Base-by-base conservation (phyloP, 345 rosid genomes). In the Boechera retrofracta region DNA sequence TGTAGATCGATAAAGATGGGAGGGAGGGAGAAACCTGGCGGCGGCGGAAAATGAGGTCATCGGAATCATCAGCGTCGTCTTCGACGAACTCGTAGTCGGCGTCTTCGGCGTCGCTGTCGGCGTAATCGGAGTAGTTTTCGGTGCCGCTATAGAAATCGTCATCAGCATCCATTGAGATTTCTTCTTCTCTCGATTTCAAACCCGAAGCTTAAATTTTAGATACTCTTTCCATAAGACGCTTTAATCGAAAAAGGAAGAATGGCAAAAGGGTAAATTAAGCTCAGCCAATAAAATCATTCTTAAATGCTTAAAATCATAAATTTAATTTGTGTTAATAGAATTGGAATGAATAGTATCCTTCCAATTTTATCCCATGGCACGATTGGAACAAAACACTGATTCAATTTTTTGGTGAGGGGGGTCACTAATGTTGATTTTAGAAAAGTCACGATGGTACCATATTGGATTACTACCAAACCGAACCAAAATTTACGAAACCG, bases 121-220 rank as follows among this genome's bases (percentile, higher is more conserved):
- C 70, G 61, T 67, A 76, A 55, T 48, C 80, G 18, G 68, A 78
- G 5, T 83, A 85, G 68, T 84, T 92, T 16, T 85, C 94, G 39
- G 85, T 87, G 72, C 93, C 94, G 80, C 93, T 87, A 77, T 91
- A 91, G 86, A 88, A 89, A 80, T 85, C 91, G 45, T 91, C 97
- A 53, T 89, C 93, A 41, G 81, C 92, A 1, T 79, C 82, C 82
- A 79, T 79, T 16, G 58, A 39, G 59, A 42, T 42, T 54, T 7
- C 21, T 29, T 39, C 38, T 33, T 60, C 6, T 54, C 33, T 36
- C 57, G 5, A 45, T 41, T 41, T 44, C n/a, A 44, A 45, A 5
- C 49, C 15, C 54, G 53, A 42, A 41, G 67, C 58, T 71, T 8
- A 7, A 3, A 3, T 16, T 36, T 53, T 21, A 51, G 55, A 21